A percentile compares a stretch with the other conserved stretches of the same genome.
Evolutionary conservation across 2,329 filamentous ascomycete species (phyloP).

Genomic region (Cladosporium sp.): DNA sequence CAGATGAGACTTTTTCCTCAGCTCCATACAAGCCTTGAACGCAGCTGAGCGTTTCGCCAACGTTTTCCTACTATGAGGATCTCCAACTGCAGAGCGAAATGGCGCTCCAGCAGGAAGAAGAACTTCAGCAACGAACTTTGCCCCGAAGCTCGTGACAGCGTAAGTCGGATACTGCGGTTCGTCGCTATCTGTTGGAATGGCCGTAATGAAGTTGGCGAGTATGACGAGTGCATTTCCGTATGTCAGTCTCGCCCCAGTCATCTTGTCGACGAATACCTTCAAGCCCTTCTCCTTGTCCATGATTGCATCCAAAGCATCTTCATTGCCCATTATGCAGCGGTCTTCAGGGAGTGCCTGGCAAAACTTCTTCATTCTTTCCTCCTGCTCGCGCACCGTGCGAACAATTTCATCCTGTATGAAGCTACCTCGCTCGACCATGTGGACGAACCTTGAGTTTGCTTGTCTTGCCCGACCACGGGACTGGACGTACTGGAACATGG

Average conservation of each 20-base stretch:
- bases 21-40: slow-evolving; percentile 73
- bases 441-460: slow-evolving; percentile 73
- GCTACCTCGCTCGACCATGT: slow-evolving; percentile 78
- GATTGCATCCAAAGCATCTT: slow-evolving; percentile 58
- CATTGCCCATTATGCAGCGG: slow-evolving; percentile 63
- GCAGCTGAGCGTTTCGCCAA: slow-evolving; percentile 86
- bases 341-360: slow-evolving; percentile 74
- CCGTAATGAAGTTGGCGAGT: slow-evolving; percentile 71
- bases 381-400: slow-evolving; percentile 59
- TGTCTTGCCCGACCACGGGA: slow-evolving; percentile 85
- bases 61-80: slow-evolving; percentile 66
- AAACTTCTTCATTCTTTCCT: slow-evolving; percentile 68
- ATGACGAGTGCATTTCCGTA: slow-evolving; percentile 72
- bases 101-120: slow-evolving; percentile 73
- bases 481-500: slow-evolving; percentile 93
- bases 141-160: slow-evolving; percentile 56
- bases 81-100: slow-evolving; percentile 65
- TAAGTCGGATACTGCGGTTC: slow-evolving; percentile 57
- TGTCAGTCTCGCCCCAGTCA: slow-evolving; percentile 75
- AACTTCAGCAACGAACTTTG: slow-evolving; percentile 73
- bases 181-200: slow-evolving; percentile 59
- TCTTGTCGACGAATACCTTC: slow-evolving; percentile 56
- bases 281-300: slow-evolving; percentile 51
- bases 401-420: slow-evolving; percentile 57
- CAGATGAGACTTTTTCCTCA: slow-evolving; percentile 67